Base-by-base conservation (phyloP, 352 stramenopile genomes). In the Phytopythium litorale region DNA sequence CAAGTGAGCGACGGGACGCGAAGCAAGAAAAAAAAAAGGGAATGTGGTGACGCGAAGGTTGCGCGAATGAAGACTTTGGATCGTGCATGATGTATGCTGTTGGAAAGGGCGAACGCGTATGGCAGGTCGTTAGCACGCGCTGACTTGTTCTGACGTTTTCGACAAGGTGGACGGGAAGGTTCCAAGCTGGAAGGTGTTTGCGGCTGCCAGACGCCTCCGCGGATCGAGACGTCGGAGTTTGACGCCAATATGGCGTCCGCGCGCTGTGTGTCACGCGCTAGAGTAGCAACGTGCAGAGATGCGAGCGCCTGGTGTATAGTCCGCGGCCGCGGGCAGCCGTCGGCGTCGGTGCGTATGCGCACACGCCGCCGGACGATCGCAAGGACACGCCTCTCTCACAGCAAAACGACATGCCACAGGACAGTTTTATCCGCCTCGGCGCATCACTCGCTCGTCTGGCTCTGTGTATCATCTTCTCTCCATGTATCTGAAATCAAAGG, bases 111-210 rank as follows among this genome's bases (percentile, higher is more conserved):
- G 1, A 32, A 49, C 7, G 19, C 9, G 9, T 32, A 19, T 32
- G 30, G 19, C 8, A 42, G 50, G 50, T 38, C 25, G 21, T 13
- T 18, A 30, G 7, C 30, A 11, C 21, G 48, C 25, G 28, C 48
- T 54, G 48, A 54, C 48, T 54, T 54, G 48, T 54, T 54, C 48
- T 54, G 48, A 38, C 23, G 48, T 23, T 33, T 33, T 32, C 21
- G 13, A 30, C 11, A 0, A 49, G 21, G 42, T 15, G 35, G 35
- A 40, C 35, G 35, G 35, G 12, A 40, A 32, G 28, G 1, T 32
- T 32, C 28, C 28, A 32, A 32, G 3, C 7, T 32, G 42, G 21
- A 49, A 49, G n/a, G 42, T 49, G 42, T 12, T 18, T 23, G 7
- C 3, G 42, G 7, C n/a, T 25, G n/a, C 16, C 42, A 18, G 6